These are phyloP conservation scores for Nepenthes gracilis DNA, from an alignment of 148 eudicot species.

Conservation along the genomic window DNA sequence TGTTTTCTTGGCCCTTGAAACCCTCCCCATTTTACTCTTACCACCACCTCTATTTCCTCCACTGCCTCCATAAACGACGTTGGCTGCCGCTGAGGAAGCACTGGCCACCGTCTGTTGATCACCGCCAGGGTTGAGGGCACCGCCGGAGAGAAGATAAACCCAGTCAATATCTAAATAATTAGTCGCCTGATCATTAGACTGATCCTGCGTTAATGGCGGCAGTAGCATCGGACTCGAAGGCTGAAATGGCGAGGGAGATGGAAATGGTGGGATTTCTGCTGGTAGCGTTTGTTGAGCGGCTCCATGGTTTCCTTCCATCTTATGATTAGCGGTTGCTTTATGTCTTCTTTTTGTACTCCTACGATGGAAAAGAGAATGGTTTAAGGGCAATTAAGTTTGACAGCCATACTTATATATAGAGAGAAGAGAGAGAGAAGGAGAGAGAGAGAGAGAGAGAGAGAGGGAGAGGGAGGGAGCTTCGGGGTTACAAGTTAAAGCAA, in stretches of 20 bases:
- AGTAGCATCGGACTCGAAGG: neutral
- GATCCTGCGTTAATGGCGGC: neutral
- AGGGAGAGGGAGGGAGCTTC: conserved; percentile 5
- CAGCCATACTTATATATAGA: neutral
- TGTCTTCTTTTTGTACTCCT: too few species aligned
- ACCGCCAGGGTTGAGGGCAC: neutral
- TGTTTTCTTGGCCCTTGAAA: neutral
- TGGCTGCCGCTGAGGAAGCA: neutral
- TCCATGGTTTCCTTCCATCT: too few species aligned
- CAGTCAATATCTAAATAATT: conserved; percentile 6
- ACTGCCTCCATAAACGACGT: neutral
- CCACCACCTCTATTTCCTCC: neutral
- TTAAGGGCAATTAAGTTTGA: neutral
- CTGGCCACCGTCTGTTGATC: neutral
- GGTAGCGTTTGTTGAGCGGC: too few species aligned
- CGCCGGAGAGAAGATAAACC: conserved; percentile 8
- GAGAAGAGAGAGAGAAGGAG: neutral
- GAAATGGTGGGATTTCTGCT: neutral
- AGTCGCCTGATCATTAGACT: neutral
- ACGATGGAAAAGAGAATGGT: too few species aligned
- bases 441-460: neutral
- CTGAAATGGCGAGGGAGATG: neutral
- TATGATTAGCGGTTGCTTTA: too few species aligned
- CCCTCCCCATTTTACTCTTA: neutral
- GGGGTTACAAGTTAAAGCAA: conserved; percentile 6